Evolutionary conservation across 441 rosid genomes (phyloP), one percentile per base, ranked within the genome.

Genomic region (Jatropha podagrica): DNA sequence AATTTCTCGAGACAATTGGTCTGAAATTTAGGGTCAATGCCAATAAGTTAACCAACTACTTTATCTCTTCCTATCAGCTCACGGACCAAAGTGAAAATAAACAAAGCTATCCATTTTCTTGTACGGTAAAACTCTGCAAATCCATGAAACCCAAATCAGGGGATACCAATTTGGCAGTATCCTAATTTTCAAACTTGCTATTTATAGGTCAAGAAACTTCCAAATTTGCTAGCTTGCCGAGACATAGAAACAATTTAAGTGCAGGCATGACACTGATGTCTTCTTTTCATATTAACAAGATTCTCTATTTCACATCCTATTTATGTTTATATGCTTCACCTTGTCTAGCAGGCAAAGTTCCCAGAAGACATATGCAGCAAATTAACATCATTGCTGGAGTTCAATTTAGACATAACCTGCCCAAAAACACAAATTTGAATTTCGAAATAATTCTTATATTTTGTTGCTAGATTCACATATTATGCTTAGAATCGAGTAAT

Each of bases 1-100:
- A 26, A 62, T 26, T 61, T 38, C 8, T 11, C 10, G 63, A 59
- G 72, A 55, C 58, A 74, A 26, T 26, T 14, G 59, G n/a, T 46
- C 44, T 9, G 13, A 44, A 74, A 27, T 66, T 74, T 42, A 42
- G 60, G 72, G 63, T 37, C 72, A 32, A 48, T 54, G 27, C 54
- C 14, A 23, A 0, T 23, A 23, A 23, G 23, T 23, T 23, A 23
- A 18, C 77, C 71, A n/a, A 74, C 18, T 51, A 58, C 48, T 37
- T 58, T 51, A 37, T 40, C 61, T 65, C 74, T 20, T 67, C 2
- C 55, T 46, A 65, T 69, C 62, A 59, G 67, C 68, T 77, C 76
- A 74, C 66, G 71, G 84, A 78, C 76, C 81, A 55, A 78, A 51
- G 40, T 46, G 46, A 56, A 41, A 6, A 7, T 2, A 18, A 40